phyloP scores from a whole-genome alignment of 768 basidiomycete species.

The Roridomyces roridus region DNA sequence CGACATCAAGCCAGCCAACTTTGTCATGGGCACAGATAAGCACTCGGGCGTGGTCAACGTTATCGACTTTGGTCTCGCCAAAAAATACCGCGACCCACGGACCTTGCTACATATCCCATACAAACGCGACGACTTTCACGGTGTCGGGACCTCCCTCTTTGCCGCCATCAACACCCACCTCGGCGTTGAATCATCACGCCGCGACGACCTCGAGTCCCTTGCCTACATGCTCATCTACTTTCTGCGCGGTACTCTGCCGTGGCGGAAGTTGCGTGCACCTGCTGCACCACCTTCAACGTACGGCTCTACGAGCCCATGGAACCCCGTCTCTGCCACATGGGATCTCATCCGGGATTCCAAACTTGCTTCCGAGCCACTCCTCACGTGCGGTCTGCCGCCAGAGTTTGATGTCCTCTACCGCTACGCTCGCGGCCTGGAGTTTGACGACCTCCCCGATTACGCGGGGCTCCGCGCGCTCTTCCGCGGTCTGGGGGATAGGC shows the following conservation, averaged over 20 bases:
- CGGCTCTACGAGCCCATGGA: conserved; percentile 36
- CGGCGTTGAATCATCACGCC: conserved; percentile 77
- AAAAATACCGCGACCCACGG: conserved; percentile 72
- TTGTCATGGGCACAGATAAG: conserved; percentile 85
- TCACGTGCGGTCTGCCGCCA: conserved; percentile 78
- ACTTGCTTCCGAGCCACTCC: conserved; percentile 64
- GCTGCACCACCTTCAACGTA: conserved; percentile 30
- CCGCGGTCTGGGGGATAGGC: conserved; percentile 57
- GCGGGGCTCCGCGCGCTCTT: conserved; percentile 81
- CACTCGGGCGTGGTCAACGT: conserved; percentile 82
- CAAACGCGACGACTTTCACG: conserved; percentile 75
- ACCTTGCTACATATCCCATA: conserved; percentile 75
- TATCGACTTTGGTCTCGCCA: conserved; percentile 87
- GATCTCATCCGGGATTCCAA: conserved; percentile 79
- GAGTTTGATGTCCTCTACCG: conserved; percentile 84
- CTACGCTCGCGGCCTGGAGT: conserved; percentile 83
- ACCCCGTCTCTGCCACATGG: conserved; percentile 74
- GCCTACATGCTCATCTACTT: conserved; percentile 88
- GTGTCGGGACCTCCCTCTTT: conserved; percentile 80
- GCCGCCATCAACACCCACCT: conserved; percentile 77
- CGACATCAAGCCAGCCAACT: conserved; percentile 99
- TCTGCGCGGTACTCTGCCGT: conserved; percentile 77
- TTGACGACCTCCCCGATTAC: conserved; percentile 91
- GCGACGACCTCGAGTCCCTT: conserved; percentile 81
- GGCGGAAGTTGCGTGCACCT: conserved; percentile 74